Conservation (phyloP, 805 yeast genomes). For the Metschnikowia arizonensis region DNA sequence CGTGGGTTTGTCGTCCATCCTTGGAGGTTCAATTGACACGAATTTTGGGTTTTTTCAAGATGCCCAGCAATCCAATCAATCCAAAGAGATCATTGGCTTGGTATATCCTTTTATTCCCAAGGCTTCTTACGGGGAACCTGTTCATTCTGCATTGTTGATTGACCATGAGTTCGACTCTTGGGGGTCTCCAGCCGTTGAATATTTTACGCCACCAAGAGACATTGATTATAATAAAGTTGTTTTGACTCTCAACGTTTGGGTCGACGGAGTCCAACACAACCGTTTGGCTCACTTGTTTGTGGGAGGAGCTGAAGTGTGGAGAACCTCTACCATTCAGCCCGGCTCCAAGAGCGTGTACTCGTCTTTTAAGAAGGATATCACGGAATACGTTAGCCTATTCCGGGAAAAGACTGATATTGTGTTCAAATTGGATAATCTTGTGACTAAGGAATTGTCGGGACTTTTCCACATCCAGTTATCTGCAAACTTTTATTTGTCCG, state of each 20-base stretch:
- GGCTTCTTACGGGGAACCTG: constrained; percentile 26
- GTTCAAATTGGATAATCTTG: constrained; percentile 60
- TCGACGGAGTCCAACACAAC: constrained; percentile 56
- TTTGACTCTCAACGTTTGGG: constrained; percentile 52
- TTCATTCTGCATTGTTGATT: constrained; percentile 39
- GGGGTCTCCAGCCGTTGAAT: constrained; percentile 49
- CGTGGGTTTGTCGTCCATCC: not conserved
- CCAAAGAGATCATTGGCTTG: constrained; percentile 25
- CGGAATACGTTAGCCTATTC: constrained; percentile 53
- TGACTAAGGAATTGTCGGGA: constrained; percentile 56
- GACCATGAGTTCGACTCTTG: constrained; percentile 55
- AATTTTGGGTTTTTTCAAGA: not conserved
- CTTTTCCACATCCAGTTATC: constrained; percentile 50
- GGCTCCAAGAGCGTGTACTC: constrained; percentile 43
- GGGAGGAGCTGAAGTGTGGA: constrained; percentile 68
- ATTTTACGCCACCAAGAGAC: constrained; percentile 41
- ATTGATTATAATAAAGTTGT: constrained; percentile 51
- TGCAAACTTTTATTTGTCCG: constrained; percentile 44
- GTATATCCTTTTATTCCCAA: constrained; percentile 25
- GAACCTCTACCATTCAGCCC: constrained; percentile 68
- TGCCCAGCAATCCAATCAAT: not conserved
- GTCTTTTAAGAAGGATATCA: constrained; percentile 56
- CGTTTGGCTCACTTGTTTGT: constrained; percentile 61
- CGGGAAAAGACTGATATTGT: constrained; percentile 37
- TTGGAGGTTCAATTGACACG: not conserved